Evolutionary conservation across 768 basidiomycete species (phyloP).

Genomic region (Rhodosporidiobolus sp.): DNA sequence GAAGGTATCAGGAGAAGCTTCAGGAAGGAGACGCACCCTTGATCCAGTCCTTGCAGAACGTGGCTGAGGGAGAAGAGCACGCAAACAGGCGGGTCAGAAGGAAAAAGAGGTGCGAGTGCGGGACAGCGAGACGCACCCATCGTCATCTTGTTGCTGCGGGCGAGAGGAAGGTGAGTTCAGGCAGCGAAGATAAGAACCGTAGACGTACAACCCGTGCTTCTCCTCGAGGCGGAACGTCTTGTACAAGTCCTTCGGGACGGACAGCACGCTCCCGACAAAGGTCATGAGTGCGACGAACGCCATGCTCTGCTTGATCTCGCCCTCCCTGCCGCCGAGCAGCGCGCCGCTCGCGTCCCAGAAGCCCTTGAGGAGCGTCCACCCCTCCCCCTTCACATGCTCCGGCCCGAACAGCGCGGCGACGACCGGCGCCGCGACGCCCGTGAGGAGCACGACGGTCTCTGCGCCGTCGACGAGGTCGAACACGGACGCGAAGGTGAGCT

Average conservation of each 20-base stretch:
- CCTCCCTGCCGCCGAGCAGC: neutral
- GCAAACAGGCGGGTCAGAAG: neutral
- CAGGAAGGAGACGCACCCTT: slow-evolving; percentile 61
- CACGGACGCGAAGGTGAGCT: slow-evolving; percentile 83
- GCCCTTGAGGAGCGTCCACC: slow-evolving; percentile 33
- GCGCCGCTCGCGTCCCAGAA: slow-evolving; percentile 25
- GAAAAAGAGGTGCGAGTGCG: neutral
- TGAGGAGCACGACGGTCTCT: slow-evolving; percentile 27
- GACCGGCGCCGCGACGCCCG: slow-evolving; percentile 7
- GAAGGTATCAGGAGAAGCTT: neutral
- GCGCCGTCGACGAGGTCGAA: slow-evolving; percentile 62
- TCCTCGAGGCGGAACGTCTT: slow-evolving; percentile 91
- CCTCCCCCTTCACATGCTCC: neutral
- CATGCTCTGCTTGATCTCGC: slow-evolving; percentile 31
- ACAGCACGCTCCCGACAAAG: slow-evolving; percentile 63
- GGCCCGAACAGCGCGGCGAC: neutral
- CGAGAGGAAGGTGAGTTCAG: neutral
- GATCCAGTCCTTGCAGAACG: slow-evolving; percentile 74
- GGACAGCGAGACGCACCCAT: slow-evolving; percentile 66
- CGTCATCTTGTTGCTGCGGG: slow-evolving; percentile 74
- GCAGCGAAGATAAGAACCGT: too few species aligned
- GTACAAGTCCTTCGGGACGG: slow-evolving; percentile 74
- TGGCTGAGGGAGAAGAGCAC: slow-evolving; percentile 28
- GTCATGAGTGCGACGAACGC: slow-evolving; percentile 35
- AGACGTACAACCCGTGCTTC: slow-evolving; percentile 65